phyloP scores from a whole-genome alignment of 495 filamentous ascomycete genomes.

The Cercophora samala region DNA sequence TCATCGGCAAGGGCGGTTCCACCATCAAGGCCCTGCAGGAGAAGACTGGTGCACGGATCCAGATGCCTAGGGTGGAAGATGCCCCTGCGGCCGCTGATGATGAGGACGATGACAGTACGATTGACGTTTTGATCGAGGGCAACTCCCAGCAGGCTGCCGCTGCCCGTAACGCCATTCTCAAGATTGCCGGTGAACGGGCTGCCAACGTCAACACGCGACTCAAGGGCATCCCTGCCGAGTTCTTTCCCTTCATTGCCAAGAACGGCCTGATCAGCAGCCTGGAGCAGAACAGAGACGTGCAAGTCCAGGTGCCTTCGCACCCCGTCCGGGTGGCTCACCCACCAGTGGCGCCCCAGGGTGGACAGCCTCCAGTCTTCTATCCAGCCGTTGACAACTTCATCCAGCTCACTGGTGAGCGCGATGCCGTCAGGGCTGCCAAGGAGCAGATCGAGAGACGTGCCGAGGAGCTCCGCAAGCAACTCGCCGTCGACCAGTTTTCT shows the following conservation, averaged over 20 bases:
- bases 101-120: conserved; percentile 69
- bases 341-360: conserved; percentile 59
- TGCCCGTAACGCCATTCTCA: conserved; percentile 75
- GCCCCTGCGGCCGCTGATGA: conserved; percentile 59
- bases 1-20: conserved; percentile 89
- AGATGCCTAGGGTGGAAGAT: conserved; percentile 76
- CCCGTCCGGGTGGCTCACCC: conserved; percentile 68
- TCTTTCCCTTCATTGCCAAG: conserved; percentile 91
- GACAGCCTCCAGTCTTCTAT: conserved; percentile 62
- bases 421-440: conserved; percentile 73
- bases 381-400: conserved; percentile 69
- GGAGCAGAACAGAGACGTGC: conserved; percentile 60
- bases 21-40: conserved; percentile 83
- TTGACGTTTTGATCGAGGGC: conserved; percentile 86
- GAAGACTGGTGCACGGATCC: conserved; percentile 80
- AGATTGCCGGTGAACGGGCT: conserved; percentile 80
- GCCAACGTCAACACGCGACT: conserved; percentile 75
- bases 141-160: conserved; percentile 78
- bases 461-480: conserved; percentile 61
- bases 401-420: conserved; percentile 78
- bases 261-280: conserved; percentile 63
- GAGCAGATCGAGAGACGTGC: conserved; percentile 74
- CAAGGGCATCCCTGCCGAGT: conserved; percentile 80
- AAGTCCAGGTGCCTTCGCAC: conserved; percentile 75
- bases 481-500: conserved; percentile 68